Percentiles rank a stretch among this genome's conserved stretches.
Conservation (phyloP, 1,139 yeast species). For the Petasospora fabianii region DNA sequence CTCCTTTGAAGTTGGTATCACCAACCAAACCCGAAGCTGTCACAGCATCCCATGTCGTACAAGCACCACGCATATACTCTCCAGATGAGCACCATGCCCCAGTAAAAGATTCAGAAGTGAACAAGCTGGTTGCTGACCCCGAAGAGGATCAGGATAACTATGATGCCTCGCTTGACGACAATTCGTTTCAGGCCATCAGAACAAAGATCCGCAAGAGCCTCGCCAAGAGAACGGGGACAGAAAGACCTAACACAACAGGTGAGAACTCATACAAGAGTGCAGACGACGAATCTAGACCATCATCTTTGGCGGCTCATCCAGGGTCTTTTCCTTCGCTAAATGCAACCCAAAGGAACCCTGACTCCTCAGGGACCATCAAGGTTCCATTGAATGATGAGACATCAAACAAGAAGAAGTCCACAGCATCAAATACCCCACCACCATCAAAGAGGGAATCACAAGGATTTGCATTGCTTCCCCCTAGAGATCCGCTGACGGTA, state of each 20-base stretch:
- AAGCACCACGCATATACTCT: slow-evolving; percentile 5
- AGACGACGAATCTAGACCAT: slow-evolving; percentile 18
- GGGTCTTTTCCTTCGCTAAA: slow-evolving; percentile 8
- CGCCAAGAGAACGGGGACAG: slow-evolving; percentile 14
- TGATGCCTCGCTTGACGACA: slow-evolving; percentile 23
- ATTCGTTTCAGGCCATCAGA: slow-evolving; percentile 31
- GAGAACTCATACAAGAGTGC: slow-evolving; percentile 23
- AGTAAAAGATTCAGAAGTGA: neutral
- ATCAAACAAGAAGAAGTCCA: slow-evolving; percentile 13
- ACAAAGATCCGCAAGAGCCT: slow-evolving; percentile 29
- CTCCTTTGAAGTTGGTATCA: neutral
- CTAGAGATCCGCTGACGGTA: slow-evolving; percentile 41
- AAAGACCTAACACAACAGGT: slow-evolving; percentile 10
- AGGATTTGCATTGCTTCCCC: slow-evolving; percentile 43
- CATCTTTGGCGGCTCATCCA: slow-evolving; percentile 20
- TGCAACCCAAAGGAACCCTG: slow-evolving; percentile 2
- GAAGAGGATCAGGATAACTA: slow-evolving; percentile 15
- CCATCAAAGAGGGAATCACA: slow-evolving; percentile 27
- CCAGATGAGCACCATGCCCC: neutral
- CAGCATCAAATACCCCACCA: slow-evolving; percentile 20
- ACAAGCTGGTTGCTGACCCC: neutral
- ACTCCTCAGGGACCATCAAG: slow-evolving; percentile 19
- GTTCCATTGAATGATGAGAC: slow-evolving; percentile 26
- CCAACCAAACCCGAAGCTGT: neutral
- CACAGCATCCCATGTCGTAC: neutral